Percentiles rank a stretch among this genome's conserved stretches.
These are phyloP conservation scores for Leccinum pachyderme DNA, from an alignment of 1,284 basidiomycete genomes.

Conservation along the genomic window DNA sequence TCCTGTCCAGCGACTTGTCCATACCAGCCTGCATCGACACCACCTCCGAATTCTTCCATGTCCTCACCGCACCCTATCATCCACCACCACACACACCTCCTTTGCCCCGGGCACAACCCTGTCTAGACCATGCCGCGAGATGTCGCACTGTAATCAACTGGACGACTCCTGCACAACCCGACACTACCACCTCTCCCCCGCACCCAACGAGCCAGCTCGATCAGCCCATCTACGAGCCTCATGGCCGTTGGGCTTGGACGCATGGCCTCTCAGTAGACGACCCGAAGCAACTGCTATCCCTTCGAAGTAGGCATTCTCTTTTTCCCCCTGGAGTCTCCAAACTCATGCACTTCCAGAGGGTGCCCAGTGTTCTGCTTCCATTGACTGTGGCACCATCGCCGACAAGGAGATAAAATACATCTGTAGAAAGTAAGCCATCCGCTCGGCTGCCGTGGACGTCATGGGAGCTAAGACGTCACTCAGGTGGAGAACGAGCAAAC, in stretches of 20 bases:
- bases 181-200: background rate
- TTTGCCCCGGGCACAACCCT: slow-evolving; percentile 16
- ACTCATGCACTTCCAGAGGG: slow-evolving; percentile 34
- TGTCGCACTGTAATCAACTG: slow-evolving; percentile 32
- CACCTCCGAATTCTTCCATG: slow-evolving; percentile 30
- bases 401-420: slow-evolving; percentile 43
- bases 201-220: slow-evolving; percentile 13
- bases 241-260: slow-evolving; percentile 41
- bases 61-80: slow-evolving; percentile 31
- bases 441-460: background rate
- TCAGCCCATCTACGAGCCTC: slow-evolving; percentile 34
- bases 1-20: slow-evolving; percentile 4
- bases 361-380: slow-evolving; percentile 39
- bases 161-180: slow-evolving; percentile 9
- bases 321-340: background rate
- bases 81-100: slow-evolving; percentile 5
- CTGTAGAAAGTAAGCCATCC: slow-evolving; percentile 43
- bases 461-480: slow-evolving; percentile 13
- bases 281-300: slow-evolving; percentile 27
- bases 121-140: slow-evolving; percentile 18
- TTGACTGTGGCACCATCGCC: slow-evolving; percentile 39
- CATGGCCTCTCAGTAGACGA: slow-evolving; percentile 34
- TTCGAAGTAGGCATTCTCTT: slow-evolving; percentile 23
- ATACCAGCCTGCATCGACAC: slow-evolving; percentile 24
- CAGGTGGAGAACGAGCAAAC: slow-evolving; percentile 40